Evolutionary conservation across 75 land plant genomes (phyloP), one percentile per base, ranked within the genome.

Genomic region (Sequoiadendron giganteum): DNA sequence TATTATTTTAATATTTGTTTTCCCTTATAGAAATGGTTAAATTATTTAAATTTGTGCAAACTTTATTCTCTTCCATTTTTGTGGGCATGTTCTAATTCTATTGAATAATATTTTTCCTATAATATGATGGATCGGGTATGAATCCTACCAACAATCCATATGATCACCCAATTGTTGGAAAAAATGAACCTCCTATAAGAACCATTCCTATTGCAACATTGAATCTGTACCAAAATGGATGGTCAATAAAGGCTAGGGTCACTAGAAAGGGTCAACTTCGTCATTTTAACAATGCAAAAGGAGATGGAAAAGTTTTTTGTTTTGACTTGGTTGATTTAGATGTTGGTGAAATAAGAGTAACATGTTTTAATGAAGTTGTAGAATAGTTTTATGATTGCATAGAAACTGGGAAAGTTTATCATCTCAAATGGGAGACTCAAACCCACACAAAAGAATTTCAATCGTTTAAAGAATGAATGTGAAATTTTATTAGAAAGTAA

Each of bases 181-280:
- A 87, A 86, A 96, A 95, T 91, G 99, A 97, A 89, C 95, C 96
- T n/a, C 93, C 99, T 40, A 92, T 95, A 1, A 90, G 96, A 82
- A 93, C 95, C 49, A 89, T 98, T 14, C 99, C 99, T 8, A 98
- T 98, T 76, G 89, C 94, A 90, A 97, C 99, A 39, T 88, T 98
- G 75, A 98, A 95, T 87, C 99, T 98, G 13, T 98, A 95, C 85
- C 94, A 93, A 79, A 96, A 95, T 34, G 90, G 97, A 87, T 98
- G 99, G 99, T 95, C 99, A 49, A 98, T 98, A 76, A 98, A 96
- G 90, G 99, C 96, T 1, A 90, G 99, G 82, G 97, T 97, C 25
- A 98, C 99, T 83, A 84, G 93, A 28, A 98, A 98, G 85, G 89
- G 95, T 11, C 98, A 95, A 2, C 90, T 98, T 38, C 89, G 95